Percentiles rank a stretch among this genome's conserved stretches.
phyloP scores from a whole-genome alignment of 176 grass and related monocot genomes.

The Musa schizocarpa region DNA sequence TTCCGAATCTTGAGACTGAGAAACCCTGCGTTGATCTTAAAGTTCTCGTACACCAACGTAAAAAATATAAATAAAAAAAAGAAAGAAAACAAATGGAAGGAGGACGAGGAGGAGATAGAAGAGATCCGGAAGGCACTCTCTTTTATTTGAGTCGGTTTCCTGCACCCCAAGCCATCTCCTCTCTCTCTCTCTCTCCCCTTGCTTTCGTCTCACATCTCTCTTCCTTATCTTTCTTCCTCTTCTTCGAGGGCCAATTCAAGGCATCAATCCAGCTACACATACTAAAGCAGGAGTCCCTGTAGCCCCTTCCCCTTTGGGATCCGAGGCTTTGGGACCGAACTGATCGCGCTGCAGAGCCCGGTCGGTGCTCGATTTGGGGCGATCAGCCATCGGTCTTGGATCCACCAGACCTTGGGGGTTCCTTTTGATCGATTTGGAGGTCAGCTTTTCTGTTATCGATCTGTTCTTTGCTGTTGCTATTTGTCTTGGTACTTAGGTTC shows the following conservation, averaged over 20 bases:
- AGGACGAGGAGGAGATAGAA: conserved; percentile 6
- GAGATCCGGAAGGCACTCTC: conserved; percentile 12
- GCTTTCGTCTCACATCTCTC: too few species aligned
- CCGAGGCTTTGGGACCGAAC: not conserved
- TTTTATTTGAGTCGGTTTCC: conserved; percentile 10
- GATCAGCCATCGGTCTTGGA: not conserved
- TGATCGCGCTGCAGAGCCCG: not conserved
- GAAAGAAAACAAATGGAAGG: not conserved
- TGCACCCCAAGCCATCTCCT: not conserved
- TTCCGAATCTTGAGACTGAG: too few species aligned
- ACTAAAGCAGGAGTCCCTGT: too few species aligned
- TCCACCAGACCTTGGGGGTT: not conserved
- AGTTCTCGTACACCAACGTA: not conserved
- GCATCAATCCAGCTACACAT: too few species aligned
- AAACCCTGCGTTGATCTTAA: too few species aligned
- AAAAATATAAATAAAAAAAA: not conserved
- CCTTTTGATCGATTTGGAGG: not conserved
- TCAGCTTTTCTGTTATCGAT: not conserved
- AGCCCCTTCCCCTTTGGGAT: not conserved
- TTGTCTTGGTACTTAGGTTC: not conserved
- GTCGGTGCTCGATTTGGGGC: not conserved
- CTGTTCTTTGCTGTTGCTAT: not conserved
- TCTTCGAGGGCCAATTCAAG: too few species aligned
- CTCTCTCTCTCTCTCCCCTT: not conserved
- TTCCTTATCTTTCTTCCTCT: too few species aligned